A percentile compares a stretch with the other conserved stretches of the same genome.
Conservation (phyloP, 1,284 basidiomycete genomes). For the Amylostereum areolatum region DNA sequence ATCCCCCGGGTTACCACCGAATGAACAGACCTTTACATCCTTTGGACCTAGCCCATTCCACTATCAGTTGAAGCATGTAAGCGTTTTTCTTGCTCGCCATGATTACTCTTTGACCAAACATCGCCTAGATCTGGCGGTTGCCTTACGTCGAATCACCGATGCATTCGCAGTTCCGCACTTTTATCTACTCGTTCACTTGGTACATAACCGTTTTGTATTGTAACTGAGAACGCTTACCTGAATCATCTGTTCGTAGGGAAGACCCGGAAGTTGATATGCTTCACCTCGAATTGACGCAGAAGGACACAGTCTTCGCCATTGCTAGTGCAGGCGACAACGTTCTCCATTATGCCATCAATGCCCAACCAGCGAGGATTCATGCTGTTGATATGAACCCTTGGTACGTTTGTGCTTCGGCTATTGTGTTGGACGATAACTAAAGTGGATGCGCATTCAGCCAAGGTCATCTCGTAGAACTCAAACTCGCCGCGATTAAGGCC, state of each 20-base stretch:
- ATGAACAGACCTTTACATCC: too few species aligned
- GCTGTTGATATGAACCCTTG: constrained; percentile 72
- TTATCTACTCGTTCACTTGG: constrained; percentile 70
- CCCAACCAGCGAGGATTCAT: constrained; percentile 60
- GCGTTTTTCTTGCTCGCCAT: constrained; percentile 10
- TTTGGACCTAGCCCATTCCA: constrained; percentile 51
- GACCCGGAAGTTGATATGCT: constrained; percentile 77
- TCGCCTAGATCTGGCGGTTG: constrained; percentile 57
- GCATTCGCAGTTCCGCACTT: constrained; percentile 74
- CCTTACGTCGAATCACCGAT: constrained; percentile 73
- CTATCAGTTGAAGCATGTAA: constrained; percentile 59
- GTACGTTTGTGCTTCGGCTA: constrained; percentile 18
- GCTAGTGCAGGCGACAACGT: constrained; percentile 82
- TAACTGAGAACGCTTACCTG: not conserved
- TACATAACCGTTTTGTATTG: constrained; percentile 10
- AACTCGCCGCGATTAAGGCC: constrained; percentile 63
- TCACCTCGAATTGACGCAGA: constrained; percentile 51
- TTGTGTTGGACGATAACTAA: not conserved
- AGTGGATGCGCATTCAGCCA: constrained; percentile 33
- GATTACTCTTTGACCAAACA: constrained; percentile 4
- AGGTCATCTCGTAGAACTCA: constrained; percentile 77
- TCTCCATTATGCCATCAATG: constrained; percentile 73
- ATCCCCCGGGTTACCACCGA: too few species aligned
- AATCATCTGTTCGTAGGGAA: constrained; percentile 36
- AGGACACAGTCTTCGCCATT: constrained; percentile 73